These are phyloP conservation scores for Arctium minus DNA, from an alignment of 129 eudicot species.

Conservation along the genomic window DNA sequence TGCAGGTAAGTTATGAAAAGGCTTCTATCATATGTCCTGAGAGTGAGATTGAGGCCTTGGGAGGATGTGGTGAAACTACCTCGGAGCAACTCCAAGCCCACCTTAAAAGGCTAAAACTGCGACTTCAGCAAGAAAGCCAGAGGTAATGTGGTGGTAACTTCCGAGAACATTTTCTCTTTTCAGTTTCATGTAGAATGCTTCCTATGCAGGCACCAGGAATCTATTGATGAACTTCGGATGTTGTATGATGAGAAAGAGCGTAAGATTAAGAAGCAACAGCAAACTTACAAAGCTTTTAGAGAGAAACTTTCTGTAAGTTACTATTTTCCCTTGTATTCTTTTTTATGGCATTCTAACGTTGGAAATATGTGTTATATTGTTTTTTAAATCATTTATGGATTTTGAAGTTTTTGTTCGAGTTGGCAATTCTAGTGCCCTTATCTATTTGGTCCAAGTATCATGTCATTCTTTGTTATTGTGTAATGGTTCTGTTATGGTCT, in stretches of 20 bases:
- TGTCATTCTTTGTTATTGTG: background rate
- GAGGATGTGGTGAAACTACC: slow-evolving; percentile 54
- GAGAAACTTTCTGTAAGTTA: slow-evolving; percentile 66
- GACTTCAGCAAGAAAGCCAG: slow-evolving; percentile 68
- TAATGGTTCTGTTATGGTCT: background rate
- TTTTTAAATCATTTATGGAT: background rate
- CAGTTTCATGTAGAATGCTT: background rate
- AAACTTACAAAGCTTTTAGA: slow-evolving; percentile 71
- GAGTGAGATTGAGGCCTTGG: slow-evolving; percentile 72
- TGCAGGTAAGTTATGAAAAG: slow-evolving; percentile 57
- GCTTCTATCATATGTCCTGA: slow-evolving; percentile 85
- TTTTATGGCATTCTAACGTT: background rate
- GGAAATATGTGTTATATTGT: background rate
- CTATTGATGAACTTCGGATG: slow-evolving; percentile 79
- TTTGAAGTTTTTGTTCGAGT: too few relatives aligned
- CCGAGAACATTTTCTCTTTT: too few relatives aligned
- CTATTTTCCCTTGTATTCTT: background rate
- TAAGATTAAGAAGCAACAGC: slow-evolving; percentile 55
- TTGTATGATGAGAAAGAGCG: slow-evolving; percentile 64
- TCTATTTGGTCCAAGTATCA: too few relatives aligned
- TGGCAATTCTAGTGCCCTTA: too few relatives aligned
- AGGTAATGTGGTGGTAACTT: slow-evolving; percentile 37
- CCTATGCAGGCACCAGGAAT: slow-evolving; percentile 57
- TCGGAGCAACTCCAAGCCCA: slow-evolving; percentile 79
- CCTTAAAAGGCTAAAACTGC: slow-evolving; percentile 43